phyloP scores from a whole-genome alignment of 345 rosid species.

The Anastatica hierochuntica region DNA sequence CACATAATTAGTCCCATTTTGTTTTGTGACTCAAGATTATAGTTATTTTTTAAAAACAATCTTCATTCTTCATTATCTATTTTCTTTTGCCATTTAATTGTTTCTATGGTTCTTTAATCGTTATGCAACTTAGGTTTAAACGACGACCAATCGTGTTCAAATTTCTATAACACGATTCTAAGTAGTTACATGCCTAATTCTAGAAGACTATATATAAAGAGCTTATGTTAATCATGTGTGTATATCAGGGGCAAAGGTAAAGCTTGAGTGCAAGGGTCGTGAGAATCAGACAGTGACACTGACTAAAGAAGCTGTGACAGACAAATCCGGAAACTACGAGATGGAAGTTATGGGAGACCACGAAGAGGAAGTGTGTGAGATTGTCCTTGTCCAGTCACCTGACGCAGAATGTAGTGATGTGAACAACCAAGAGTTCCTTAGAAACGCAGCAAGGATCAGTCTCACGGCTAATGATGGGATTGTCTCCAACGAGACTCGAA shows the following conservation, averaged over 20 bases:
- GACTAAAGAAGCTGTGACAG: conserved; percentile 33
- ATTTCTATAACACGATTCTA: too few relatives aligned
- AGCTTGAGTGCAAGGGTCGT: conserved; percentile 45
- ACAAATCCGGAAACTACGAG: conserved; percentile 34
- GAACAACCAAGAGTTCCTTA: conserved; percentile 23
- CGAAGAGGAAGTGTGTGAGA: conserved; percentile 61
- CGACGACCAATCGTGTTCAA: too few relatives aligned
- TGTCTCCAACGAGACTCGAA: conserved; percentile 26
- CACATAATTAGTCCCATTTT: background rate
- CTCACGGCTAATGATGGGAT: conserved; percentile 46
- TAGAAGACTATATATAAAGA: background rate
- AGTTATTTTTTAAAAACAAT: too few relatives aligned
- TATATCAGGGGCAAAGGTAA: conserved; percentile 42
- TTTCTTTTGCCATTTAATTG: too few relatives aligned
- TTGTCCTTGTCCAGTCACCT: conserved; percentile 33
- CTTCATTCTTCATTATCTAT: too few relatives aligned
- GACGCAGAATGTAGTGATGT: conserved; percentile 41
- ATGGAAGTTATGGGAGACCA: conserved; percentile 48
- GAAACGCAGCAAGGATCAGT: conserved; percentile 38
- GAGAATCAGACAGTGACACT: conserved; percentile 28
- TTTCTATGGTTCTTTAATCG: too few relatives aligned
- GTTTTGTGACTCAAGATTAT: background rate
- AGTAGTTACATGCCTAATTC: background rate
- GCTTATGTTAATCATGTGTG: background rate
- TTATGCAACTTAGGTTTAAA: too few relatives aligned